Evolutionary conservation across 768 basidiomycete genomes (phyloP).

Genomic region (Tricholoma terreum): DNA sequence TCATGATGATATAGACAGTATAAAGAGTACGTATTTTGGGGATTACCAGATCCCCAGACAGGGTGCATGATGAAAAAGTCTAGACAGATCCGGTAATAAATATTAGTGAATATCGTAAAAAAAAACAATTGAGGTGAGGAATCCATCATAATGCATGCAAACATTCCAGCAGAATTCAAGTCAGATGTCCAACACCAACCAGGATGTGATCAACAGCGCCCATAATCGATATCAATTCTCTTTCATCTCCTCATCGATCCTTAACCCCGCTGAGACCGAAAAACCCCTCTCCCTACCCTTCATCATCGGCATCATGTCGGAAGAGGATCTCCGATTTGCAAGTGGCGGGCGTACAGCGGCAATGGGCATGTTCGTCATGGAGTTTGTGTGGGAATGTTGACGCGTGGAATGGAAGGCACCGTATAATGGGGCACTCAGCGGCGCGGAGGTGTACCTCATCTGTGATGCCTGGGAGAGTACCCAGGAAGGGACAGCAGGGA

Average conservation of each 20-base stretch:
- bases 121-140: neutral
- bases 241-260: conserved; percentile 42
- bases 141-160: neutral
- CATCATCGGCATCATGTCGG: neutral
- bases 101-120: neutral
- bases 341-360: neutral
- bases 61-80: neutral
- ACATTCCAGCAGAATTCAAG: too few relatives aligned
- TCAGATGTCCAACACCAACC: too few relatives aligned
- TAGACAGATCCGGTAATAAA: too few relatives aligned
- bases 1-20: too few relatives aligned
- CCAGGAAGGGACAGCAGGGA: conserved; percentile 33
- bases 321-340: neutral
- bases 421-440: conserved; percentile 8
- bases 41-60: neutral
- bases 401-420: conserved; percentile 1
- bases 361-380: neutral
- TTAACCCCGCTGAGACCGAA: conserved; percentile 26
- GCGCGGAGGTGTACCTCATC: neutral
- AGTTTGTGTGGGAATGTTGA: neutral
- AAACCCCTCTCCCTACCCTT: conserved; percentile 31
- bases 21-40: neutral
- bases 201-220: neutral
- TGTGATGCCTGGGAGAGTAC: conserved; percentile 12
- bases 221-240: conserved; percentile 26